These are phyloP conservation scores for Caloboletus firmus DNA, from an alignment of 1,284 basidiomycete genomes.

Conservation along the genomic window DNA sequence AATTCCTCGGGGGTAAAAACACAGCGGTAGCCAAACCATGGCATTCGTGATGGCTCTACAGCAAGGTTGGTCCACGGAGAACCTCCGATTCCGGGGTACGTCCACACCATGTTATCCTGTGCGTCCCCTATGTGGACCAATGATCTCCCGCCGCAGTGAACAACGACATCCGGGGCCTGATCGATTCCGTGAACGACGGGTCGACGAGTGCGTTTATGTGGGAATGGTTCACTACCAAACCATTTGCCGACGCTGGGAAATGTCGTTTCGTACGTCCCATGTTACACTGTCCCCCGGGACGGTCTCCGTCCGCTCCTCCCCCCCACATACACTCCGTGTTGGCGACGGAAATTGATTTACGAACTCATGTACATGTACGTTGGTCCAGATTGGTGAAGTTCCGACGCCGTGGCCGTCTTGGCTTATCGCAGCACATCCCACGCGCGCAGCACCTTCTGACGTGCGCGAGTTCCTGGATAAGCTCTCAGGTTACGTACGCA, in stretches of 20 bases:
- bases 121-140: background rate
- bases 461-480: constrained; percentile 64
- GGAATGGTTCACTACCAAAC: constrained; percentile 99
- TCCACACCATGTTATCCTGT: constrained; percentile 2
- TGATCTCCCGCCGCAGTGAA: constrained; percentile 59
- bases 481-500: constrained; percentile 64
- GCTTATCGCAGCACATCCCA: constrained; percentile 83
- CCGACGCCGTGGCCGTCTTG: constrained; percentile 97
- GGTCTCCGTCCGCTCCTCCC: background rate
- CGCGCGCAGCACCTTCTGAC: constrained; percentile 50
- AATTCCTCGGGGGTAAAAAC: background rate
- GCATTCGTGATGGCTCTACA: constrained; percentile 91
- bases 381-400: constrained; percentile 75
- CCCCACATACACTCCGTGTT: background rate
- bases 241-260: constrained; percentile 80
- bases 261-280: constrained; percentile 74
- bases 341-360: background rate
- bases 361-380: background rate
- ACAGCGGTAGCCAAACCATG: constrained; percentile 89
- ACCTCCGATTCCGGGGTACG: constrained; percentile 76
- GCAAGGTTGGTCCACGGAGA: constrained; percentile 74
- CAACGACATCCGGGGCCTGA: constrained; percentile 86
- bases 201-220: constrained; percentile 86
- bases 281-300: background rate
- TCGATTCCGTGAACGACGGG: constrained; percentile 87